Evolutionary conservation across 1,139 yeast species (phyloP).

Genomic region (Lodderomyces orthopsilosis): DNA sequence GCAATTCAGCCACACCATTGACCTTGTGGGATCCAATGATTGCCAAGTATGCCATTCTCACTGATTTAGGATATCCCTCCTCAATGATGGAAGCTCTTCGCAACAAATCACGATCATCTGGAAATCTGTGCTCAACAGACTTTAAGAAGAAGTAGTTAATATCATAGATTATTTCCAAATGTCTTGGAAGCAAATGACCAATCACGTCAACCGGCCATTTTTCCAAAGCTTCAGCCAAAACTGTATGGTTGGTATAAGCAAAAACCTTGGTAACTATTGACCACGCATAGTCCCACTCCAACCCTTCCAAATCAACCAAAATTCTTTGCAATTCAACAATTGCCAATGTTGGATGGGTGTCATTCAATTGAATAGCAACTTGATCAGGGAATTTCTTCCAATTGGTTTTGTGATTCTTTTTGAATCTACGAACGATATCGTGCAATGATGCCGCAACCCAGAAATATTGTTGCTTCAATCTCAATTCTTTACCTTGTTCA

Average conservation of each 20-base stretch:
- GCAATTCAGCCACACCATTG: slow-evolving; percentile 94
- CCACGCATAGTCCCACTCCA: slow-evolving; percentile 87
- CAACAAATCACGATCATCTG: slow-evolving; percentile 63
- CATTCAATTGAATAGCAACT: slow-evolving; percentile 90
- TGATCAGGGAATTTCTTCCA: slow-evolving; percentile 85
- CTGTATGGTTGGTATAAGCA: slow-evolving; percentile 94
- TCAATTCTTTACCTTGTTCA: slow-evolving; percentile 84
- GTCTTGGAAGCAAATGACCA: slow-evolving; percentile 82
- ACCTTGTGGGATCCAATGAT: slow-evolving; percentile 91
- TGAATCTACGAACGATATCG: slow-evolving; percentile 87
- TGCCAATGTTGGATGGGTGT: slow-evolving; percentile 93
- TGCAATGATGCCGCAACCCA: slow-evolving; percentile 96
- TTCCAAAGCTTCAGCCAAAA: slow-evolving; percentile 91
- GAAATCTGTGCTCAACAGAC: slow-evolving; percentile 71
- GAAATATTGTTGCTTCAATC: slow-evolving; percentile 93
- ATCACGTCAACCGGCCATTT: slow-evolving; percentile 90
- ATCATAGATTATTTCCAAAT: slow-evolving; percentile 85
- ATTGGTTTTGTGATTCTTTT: slow-evolving; percentile 64
- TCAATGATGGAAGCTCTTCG: slow-evolving; percentile 79
- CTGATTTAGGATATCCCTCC: slow-evolving; percentile 75
- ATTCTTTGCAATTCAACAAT: slow-evolving; percentile 87
- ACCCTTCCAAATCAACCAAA: slow-evolving; percentile 76
- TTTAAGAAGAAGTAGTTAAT: slow-evolving; percentile 80
- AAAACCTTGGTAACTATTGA: slow-evolving; percentile 73
- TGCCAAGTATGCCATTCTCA: slow-evolving; percentile 91